Base-by-base conservation (phyloP, 495 filamentous ascomycete genomes). In the Penicillium malachiteum region DNA sequence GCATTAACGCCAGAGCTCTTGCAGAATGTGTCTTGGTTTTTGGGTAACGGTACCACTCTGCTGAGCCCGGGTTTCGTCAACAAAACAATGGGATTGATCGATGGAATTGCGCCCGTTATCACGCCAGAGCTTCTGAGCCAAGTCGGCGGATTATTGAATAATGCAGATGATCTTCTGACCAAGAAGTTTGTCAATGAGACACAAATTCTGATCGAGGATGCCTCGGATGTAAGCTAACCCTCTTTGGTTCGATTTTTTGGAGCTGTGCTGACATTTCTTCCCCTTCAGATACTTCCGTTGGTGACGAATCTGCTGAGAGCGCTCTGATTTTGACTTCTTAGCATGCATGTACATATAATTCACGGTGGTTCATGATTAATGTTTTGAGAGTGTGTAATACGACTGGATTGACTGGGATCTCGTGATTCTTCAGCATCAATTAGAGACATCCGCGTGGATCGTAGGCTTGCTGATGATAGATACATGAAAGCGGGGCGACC, bases 21-120 rank as follows among this genome's bases (percentile, higher is more conserved):
- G 39, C 63, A 66, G 32, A 68, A 74, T n/a, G 66, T 78, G 3
- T 56, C 70, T 32, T 61, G 69, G 21, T 65, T 80, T 12, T 55
- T 80, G 44, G 60, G 57, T 16, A 79, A 77, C 52, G 76, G 76
- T 10, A 72, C 72, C 48, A 61, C 61, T 26, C 65, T 80, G 13
- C 53, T 80, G 17, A 77, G 74, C 1, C 54, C 52, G 11, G 58
- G 63, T 11, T 55, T 47, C n/a, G 37, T 78, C 30, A 66, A 76
- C 43, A 63, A 77, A 44, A 76, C 72, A 17, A 60, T 70, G 57
- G 54, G 61, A 13, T 57, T 77, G 13, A 58, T 79, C 51, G 59
- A 51, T 17, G 55, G 67, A n/a, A 53, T 75, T 12, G 59, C 62
- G 14, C 70, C 75, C 0, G 52, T 76, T 17, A 56, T 81, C 14